Conservation (phyloP, 371 early-diverging fungal genomes). For the Mucor plumbeus region DNA sequence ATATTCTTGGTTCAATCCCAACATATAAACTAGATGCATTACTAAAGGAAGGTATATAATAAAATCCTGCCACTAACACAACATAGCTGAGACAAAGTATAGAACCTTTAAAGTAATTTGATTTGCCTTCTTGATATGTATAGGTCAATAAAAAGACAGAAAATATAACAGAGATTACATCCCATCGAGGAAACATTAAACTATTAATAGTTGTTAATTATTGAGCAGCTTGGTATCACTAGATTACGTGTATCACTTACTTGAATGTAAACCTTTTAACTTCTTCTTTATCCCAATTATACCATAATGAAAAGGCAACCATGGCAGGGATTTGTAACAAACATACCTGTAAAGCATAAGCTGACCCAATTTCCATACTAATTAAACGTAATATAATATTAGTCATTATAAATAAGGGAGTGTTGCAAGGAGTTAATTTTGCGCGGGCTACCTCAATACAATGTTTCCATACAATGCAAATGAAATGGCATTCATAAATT, state of each 20-base stretch:
- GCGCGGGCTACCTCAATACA: conserved; percentile 66
- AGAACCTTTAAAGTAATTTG: conserved; percentile 95
- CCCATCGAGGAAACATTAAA: conserved; percentile 93
- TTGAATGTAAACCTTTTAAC: conserved; percentile 47
- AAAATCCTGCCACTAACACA: conserved; percentile 83
- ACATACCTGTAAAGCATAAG: conserved; percentile 94
- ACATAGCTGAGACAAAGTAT: conserved; percentile 87
- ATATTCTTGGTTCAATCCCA: conserved; percentile 6
- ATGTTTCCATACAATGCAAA: conserved; percentile 94
- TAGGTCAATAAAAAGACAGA: conserved; percentile 91
- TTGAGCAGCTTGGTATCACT: neutral
- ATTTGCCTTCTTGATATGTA: conserved; percentile 93
- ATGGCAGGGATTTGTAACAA: conserved; percentile 93
- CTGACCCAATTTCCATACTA: conserved; percentile 93
- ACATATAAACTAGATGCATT: conserved; percentile 8
- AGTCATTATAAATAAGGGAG: conserved; percentile 3
- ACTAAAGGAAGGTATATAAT: conserved; percentile 66
- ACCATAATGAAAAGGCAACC: conserved; percentile 85
- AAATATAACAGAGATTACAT: conserved; percentile 84
- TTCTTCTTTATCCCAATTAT: conserved; percentile 56
- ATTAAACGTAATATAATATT: neutral
- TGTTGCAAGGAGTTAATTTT: neutral
- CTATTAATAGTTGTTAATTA: conserved; percentile 46
- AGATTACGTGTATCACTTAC: conserved; percentile 29
- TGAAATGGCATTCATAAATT: conserved; percentile 96